Evolutionary conservation across 1,139 yeast species (phyloP), one percentile per base, ranked within the genome.

Genomic region (Nakaseomyces delphensis): DNA sequence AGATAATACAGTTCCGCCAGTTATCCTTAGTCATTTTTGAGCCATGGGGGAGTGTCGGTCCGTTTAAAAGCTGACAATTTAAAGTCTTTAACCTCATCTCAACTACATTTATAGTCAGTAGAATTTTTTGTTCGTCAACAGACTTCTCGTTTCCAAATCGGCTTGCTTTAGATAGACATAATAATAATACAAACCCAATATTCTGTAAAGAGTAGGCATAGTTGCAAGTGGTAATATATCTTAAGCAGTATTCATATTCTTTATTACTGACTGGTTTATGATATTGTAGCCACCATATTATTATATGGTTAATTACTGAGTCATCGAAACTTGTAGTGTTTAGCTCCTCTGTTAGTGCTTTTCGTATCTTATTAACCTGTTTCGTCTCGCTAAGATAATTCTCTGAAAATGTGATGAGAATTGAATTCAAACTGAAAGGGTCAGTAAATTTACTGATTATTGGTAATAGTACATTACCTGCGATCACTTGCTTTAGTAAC

Each of bases 391-490:
- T 79, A 55, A 89, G 67, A 20, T 81, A 74, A 25, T 74, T 76
- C 0, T 86, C 82, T 2, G 84, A 75, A 3, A 74, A 60, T 42
- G 74, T 73, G 5, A 79, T 78, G 15, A 86, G 70, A 41, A 71
- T 57, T 43, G 76, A 71, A 57, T 87, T 89, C 74, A 82, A 82
- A 48, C 78, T 83, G 57, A 86, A 95, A 1, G 91, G 76, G 45
- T 83, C 91, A 0, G 82, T 67, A 1, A 83, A 54, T 67, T 81
- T 72, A 18, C 67, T 62, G 21, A 83, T 55, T 0, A 81, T 57
- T 0, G 84, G 83, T n/a, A 60, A 58, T 4, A 79, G 43, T 0
- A 79, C 71, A 40, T 75, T 72, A 28, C 78, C 68, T 0, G 86
- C 64, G 3, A 85, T 46, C 5, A 89, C 68, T 54, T 89, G 96